A percentile compares a stretch with the other conserved stretches of the same genome.
Conservation (phyloP, 352 stramenopile species). For the Pythium periplocum region DNA sequence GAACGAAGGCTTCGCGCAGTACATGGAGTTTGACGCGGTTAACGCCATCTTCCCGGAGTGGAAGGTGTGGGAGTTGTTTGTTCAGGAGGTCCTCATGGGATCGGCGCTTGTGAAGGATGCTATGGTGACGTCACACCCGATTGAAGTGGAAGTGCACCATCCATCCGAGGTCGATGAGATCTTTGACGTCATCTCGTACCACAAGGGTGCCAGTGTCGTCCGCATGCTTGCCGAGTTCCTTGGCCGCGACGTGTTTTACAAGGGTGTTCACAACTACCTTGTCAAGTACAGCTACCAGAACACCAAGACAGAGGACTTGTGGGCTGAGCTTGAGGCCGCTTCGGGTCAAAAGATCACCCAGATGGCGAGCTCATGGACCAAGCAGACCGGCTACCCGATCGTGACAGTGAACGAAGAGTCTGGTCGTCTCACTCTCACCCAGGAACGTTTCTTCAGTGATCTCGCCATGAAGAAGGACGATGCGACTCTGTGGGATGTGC, state of each 20-base stretch:
- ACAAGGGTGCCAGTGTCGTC: slow-evolving; percentile 85
- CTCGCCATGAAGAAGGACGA: slow-evolving; percentile 51
- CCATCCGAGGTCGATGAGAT: slow-evolving; percentile 96
- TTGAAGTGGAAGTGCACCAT: slow-evolving; percentile 92
- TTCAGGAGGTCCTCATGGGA: slow-evolving; percentile 59
- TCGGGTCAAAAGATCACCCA: slow-evolving; percentile 87
- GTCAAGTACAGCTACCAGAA: slow-evolving; percentile 93
- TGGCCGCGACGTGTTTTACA: slow-evolving; percentile 60
- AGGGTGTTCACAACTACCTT: slow-evolving; percentile 93
- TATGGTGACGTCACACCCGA: slow-evolving; percentile 88
- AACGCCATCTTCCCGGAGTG: slow-evolving; percentile 92
- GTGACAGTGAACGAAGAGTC: slow-evolving; percentile 70
- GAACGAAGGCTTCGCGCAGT: slow-evolving; percentile 98
- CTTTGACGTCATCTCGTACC: slow-evolving; percentile 97
- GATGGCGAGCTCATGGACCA: slow-evolving; percentile 93
- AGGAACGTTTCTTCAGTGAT: slow-evolving; percentile 94
- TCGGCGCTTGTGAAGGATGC: slow-evolving; percentile 91
- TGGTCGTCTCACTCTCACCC: slow-evolving; percentile 70
- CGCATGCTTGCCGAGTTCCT: slow-evolving; percentile 75
- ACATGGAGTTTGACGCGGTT: slow-evolving; percentile 94
- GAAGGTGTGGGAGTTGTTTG: slow-evolving; percentile 95
- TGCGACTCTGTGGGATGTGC: slow-evolving; percentile 80
- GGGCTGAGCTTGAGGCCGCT: slow-evolving; percentile 88
- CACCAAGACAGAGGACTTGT: slow-evolving; percentile 94
- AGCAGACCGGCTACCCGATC: slow-evolving; percentile 93